These are phyloP conservation scores for Tolypocladium tropicale DNA, from an alignment of 2,329 filamentous ascomycete species.

Conservation along the genomic window DNA sequence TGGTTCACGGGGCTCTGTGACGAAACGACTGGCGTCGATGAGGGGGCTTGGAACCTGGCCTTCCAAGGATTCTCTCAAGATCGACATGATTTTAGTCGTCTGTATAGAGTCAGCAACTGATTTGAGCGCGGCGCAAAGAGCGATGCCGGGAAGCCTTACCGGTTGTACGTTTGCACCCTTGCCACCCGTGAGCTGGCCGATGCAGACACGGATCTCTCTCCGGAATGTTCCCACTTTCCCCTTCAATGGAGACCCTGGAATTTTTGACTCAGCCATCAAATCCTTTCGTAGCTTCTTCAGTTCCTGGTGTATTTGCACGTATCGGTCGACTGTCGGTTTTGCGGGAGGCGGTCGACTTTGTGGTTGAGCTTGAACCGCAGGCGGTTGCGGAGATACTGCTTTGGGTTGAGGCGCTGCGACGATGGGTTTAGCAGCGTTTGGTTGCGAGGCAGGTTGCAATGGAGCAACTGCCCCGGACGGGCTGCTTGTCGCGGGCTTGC, in stretches of 20 bases:
- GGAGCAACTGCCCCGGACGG: background rate
- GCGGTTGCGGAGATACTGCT: background rate
- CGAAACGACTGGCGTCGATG: conserved; percentile 45
- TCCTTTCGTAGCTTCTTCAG: conserved; percentile 59
- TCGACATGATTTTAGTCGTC: conserved; percentile 24
- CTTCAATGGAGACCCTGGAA: conserved; percentile 41
- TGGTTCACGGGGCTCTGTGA: conserved; percentile 34
- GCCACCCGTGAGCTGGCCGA: conserved; percentile 63
- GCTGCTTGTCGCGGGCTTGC: conserved; percentile 10
- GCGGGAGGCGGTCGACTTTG: background rate
- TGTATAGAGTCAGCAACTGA: conserved; percentile 11
- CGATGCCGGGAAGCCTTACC: conserved; percentile 16
- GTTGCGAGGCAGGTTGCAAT: background rate
- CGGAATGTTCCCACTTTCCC: conserved; percentile 60
- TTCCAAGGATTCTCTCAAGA: conserved; percentile 42
- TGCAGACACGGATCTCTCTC: conserved; percentile 57
- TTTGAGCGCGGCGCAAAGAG: background rate
- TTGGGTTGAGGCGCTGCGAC: background rate
- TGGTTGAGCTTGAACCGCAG: conserved; percentile 1
- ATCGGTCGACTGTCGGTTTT: conserved; percentile 26
- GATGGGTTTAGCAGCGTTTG: background rate
- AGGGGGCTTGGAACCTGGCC: conserved; percentile 39
- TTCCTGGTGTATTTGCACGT: conserved; percentile 52
- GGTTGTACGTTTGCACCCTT: conserved; percentile 45
- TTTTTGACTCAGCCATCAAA: conserved; percentile 45